phyloP scores from a whole-genome alignment of 2,329 filamentous ascomycete genomes.

The Sclerotinia nivalis region DNA sequence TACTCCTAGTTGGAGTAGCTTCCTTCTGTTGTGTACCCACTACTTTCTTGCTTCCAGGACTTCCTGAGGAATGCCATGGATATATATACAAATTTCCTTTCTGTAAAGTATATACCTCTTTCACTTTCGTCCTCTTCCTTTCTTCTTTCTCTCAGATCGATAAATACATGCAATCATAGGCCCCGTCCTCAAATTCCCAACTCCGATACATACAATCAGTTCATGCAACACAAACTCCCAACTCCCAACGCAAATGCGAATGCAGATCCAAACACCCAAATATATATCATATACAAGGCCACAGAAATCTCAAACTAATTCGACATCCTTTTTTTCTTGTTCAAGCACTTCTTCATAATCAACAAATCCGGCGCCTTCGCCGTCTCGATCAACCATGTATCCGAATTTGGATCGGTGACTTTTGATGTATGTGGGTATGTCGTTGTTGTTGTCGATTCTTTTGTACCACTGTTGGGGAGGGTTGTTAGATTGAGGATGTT shows the following conservation, averaged over 20 bases:
- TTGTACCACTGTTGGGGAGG: constrained; percentile 34
- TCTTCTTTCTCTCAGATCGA: background rate
- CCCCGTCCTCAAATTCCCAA: background rate
- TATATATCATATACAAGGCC: background rate
- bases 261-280: background rate
- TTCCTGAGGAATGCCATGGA: background rate
- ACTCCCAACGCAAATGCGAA: background rate
- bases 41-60: too few species aligned
- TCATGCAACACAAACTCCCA: too few species aligned
- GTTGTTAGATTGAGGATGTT: background rate
- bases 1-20: background rate
- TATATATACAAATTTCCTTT: background rate
- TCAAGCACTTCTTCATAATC: constrained; percentile 26
- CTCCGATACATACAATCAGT: background rate
- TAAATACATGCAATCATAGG: background rate
- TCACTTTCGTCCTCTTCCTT: too few species aligned
- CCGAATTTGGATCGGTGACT: constrained; percentile 26
- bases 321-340: background rate
- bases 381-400: constrained; percentile 35
- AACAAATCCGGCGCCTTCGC: constrained; percentile 30
- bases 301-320: background rate
- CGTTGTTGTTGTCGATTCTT: constrained; percentile 44
- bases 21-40: background rate
- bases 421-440: constrained; percentile 47
- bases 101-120: background rate